Base-by-base conservation (phyloP, 345 rosid species). In the Lagerstroemia speciosa region DNA sequence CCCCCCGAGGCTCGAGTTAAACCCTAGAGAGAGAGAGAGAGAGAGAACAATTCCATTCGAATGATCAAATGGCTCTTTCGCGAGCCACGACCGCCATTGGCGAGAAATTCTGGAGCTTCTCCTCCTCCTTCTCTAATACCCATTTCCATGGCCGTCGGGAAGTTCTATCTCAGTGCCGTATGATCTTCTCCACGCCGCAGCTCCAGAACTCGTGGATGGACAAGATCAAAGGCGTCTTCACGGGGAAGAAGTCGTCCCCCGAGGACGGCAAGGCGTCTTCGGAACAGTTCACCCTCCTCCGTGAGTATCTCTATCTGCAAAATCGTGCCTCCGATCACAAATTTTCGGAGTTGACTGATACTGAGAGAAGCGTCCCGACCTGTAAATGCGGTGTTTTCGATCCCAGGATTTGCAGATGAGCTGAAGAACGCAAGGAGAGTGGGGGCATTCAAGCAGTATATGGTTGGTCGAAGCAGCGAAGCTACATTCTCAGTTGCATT, bases 391-490 rank as follows among this genome's bases (percentile, higher is more conserved):
- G 15, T 24, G 29, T 29, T 19, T 38, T 36, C 22, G 32, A 19
- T 29, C 19, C n/a, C 62, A 88, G 98, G 80, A 22, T 94, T 89
- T 66, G 96, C 97, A 1, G 93, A 91, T 80, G 85, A 81, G 76
- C 57, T 94, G 83, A 85, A 81, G 83, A 87, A 83, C 58, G 92
- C 96, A 20, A 82, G 82, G 67, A 83, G 74, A 65, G 69, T 91
- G 73, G 93, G 93, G 60, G 80, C 85, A 5, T 89, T 89, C 60
- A 89, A 94, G 83, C 80, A 89, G 48, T 89, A 80, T 74, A 75
- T 94, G 3, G 90, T 87, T 20, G 96, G 99, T 55, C 78, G 97
- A 69, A 88, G 93, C 76, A 94, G 99, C 19, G 89, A 88, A 31
- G 95, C 89, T 12, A 89, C 99, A 0, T 91, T 89, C 78, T 67